Conservation (phyloP, 768 basidiomycete genomes). For the Pleurotus eryngii region DNA sequence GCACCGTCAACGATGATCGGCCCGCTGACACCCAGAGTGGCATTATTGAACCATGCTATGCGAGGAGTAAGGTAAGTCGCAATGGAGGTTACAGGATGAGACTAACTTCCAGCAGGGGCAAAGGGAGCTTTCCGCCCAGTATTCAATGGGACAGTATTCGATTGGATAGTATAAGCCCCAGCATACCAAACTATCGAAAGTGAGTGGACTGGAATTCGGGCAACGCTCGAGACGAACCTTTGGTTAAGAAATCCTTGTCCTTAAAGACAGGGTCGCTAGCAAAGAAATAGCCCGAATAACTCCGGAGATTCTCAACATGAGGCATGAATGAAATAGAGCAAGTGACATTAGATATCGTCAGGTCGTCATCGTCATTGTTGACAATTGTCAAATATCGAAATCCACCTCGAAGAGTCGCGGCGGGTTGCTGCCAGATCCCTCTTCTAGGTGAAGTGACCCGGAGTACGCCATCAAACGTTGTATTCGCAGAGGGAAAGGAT, state of each 20-base stretch:
- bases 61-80: background rate
- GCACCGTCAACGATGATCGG: slow-evolving; percentile 62
- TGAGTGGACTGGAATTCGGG: background rate
- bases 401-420: slow-evolving; percentile 43
- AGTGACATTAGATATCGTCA: slow-evolving; percentile 46
- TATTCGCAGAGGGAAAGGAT: slow-evolving; percentile 41
- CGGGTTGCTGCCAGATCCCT: slow-evolving; percentile 49
- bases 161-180: slow-evolving; percentile 61
- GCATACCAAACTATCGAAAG: slow-evolving; percentile 49
- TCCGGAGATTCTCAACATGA: slow-evolving; percentile 43
- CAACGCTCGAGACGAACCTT: slow-evolving; percentile 24
- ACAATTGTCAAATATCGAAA: slow-evolving; percentile 52
- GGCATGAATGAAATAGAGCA: slow-evolving; percentile 54
- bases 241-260: slow-evolving; percentile 49
- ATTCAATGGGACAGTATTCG: slow-evolving; percentile 48
- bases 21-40: slow-evolving; percentile 50
- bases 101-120: slow-evolving; percentile 38
- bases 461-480: slow-evolving; percentile 41
- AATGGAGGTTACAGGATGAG: background rate
- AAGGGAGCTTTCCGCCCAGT: slow-evolving; percentile 50
- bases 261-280: slow-evolving; percentile 40
- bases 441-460: slow-evolving; percentile 29
- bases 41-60: slow-evolving; percentile 53
- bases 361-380: slow-evolving; percentile 25
- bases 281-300: slow-evolving; percentile 53